These are phyloP conservation scores for Cardamine chenopodiifolia DNA, from an alignment of 345 rosid genomes.

Conservation along the genomic window DNA sequence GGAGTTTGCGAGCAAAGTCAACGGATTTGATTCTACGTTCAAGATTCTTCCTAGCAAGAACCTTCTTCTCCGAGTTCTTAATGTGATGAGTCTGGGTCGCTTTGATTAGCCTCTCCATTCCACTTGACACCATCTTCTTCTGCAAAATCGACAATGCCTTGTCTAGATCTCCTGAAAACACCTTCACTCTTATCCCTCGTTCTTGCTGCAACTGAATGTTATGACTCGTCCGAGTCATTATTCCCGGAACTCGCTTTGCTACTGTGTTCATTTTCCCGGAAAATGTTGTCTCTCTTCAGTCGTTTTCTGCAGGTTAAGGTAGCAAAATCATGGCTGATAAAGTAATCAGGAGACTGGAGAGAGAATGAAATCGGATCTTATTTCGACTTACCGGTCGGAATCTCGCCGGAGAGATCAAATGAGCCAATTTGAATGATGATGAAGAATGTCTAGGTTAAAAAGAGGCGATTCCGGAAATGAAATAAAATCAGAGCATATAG, in stretches of 20 bases:
- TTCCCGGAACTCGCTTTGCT: constrained; percentile 40
- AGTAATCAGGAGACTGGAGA: not conserved
- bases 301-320: constrained; percentile 7
- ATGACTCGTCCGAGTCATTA: constrained; percentile 40
- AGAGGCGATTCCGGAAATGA: constrained; percentile 1
- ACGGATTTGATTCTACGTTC: constrained; percentile 67
- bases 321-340: not conserved
- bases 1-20: constrained; percentile 77
- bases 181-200: constrained; percentile 88
- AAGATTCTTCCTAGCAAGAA: constrained; percentile 76
- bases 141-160: constrained; percentile 66
- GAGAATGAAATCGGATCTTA: not conserved
- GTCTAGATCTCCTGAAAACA: constrained; percentile 64
- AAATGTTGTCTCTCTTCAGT: not conserved
- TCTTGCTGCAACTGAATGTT: constrained; percentile 53
- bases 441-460: constrained; percentile 2
- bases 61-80: constrained; percentile 93
- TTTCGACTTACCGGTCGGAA: constrained; percentile 25
- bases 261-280: constrained; percentile 38
- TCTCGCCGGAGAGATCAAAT: constrained; percentile 25
- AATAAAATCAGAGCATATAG: not conserved
- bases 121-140: constrained; percentile 83
- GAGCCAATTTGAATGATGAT: not conserved
- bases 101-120: constrained; percentile 86
- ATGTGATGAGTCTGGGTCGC: constrained; percentile 61